Conservation (phyloP, 1,284 basidiomycete genomes). For the Cyathus olla region DNA sequence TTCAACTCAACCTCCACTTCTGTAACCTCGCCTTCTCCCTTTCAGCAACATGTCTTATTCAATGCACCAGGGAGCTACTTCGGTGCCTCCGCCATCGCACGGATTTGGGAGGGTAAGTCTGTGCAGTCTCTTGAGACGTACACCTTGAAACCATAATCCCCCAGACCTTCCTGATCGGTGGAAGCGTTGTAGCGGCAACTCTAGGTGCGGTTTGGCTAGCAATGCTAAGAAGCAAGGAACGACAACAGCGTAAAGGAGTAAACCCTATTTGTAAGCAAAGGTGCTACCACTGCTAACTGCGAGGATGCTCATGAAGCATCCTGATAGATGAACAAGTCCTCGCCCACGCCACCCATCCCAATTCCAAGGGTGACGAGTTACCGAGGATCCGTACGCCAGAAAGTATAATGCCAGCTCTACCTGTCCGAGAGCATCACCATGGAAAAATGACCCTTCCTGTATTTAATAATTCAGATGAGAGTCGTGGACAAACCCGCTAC, state of each 20-base stretch:
- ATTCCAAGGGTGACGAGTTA: too few relatives aligned
- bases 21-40: not conserved
- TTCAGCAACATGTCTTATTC: not conserved
- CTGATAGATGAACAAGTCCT: not conserved
- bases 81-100: not conserved
- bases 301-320: too few relatives aligned
- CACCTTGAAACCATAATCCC: too few relatives aligned
- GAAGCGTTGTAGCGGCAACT: not conserved
- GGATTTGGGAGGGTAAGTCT: constrained; percentile 1
- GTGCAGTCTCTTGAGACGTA: too few relatives aligned
- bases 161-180: not conserved
- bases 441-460: not conserved
- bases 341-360: not conserved
- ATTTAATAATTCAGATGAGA: not conserved
- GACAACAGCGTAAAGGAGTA: not conserved
- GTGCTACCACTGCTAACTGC: not conserved
- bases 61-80: not conserved
- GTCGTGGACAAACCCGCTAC: not conserved
- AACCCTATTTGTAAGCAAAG: not conserved
- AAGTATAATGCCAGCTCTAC: not conserved
- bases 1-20: not conserved
- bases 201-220: not conserved
- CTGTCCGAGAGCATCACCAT: not conserved
- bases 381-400: too few relatives aligned
- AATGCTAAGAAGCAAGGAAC: not conserved